Base-by-base conservation (phyloP, 2,329 filamentous ascomycete genomes). In the Trichoderma arundinaceum region DNA sequence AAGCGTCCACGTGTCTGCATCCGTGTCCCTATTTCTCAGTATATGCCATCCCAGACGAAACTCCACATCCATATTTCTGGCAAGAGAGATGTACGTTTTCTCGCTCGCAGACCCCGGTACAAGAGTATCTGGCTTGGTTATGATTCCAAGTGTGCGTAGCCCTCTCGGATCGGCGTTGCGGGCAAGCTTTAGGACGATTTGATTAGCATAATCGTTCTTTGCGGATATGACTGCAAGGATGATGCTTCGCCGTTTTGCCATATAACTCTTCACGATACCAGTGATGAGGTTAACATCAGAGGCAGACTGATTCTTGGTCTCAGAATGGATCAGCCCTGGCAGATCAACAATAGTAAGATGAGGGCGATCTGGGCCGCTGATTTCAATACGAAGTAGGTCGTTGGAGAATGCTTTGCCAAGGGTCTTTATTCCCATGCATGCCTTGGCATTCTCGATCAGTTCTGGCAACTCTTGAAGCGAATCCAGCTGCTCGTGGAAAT, bases 261-360 rank as follows among this genome's bases (percentile, higher is more conserved):
- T 89, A 71, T 91, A 91, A 0, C 73, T 72, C 5, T 81, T 70
- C 2, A 88, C 84, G 2, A 89, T 76, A 0, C 79, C 71, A 2
- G 75, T 70, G 6, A 88, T 82, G 1, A 82, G 67, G 7, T 79
- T 71, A 1, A 81, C 78, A 53, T 84, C 83, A 1, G 72, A 71
- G 4, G 74, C 74, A 1, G 79, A 80, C 68, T 87, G 82, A 1
- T 80, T 73, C 57, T 80, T 81, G 22, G 77, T 83, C 46, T 79
- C 77, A 0, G 79, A 78, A 38, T 83, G 79, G 49, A 88, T 84
- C 8, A 88, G 74, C 0, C 86, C 86, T 0, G 86, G 86, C 2
- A 88, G 76, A 70, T 89, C 86, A 2, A 89, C 84, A 44, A 88
- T 80, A 0, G 86, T 89, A 7, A 89, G 75, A 35, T 86, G 82